phyloP scores from a whole-genome alignment of 495 filamentous ascomycete species.

The Amorphotheca resinae region DNA sequence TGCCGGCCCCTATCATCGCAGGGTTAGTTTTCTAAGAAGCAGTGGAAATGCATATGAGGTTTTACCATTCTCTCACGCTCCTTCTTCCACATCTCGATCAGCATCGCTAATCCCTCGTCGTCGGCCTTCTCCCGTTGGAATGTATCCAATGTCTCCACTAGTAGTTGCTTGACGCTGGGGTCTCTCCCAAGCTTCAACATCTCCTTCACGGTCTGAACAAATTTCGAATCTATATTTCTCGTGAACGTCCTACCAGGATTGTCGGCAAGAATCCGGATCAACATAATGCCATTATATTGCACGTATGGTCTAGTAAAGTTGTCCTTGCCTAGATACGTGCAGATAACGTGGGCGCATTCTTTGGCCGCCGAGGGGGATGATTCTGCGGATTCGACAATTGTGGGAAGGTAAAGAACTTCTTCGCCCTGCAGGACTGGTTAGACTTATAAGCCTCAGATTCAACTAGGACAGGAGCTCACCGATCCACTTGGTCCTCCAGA shows the following conservation, averaged over 20 bases:
- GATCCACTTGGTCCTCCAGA: conserved; percentile 51
- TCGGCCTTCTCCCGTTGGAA: conserved; percentile 54
- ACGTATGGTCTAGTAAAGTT: conserved; percentile 47
- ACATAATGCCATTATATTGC: conserved; percentile 96
- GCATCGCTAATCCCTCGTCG: conserved; percentile 54
- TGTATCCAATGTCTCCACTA: conserved; percentile 70
- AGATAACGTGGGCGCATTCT: conserved; percentile 62
- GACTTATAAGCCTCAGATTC: neutral
- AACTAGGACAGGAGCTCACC: conserved; percentile 30
- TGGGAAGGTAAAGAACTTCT: conserved; percentile 86
- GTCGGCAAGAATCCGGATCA: conserved; percentile 81
- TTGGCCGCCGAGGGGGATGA: conserved; percentile 75
- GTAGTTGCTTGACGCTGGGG: conserved; percentile 64
- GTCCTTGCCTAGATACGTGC: conserved; percentile 66
- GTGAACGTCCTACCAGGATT: conserved; percentile 89
- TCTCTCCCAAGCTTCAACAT: conserved; percentile 61
- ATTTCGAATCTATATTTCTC: conserved; percentile 71
- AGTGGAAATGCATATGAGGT: conserved; percentile 9
- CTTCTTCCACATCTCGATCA: conserved; percentile 80
- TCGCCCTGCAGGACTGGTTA: conserved; percentile 41
- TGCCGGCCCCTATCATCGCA: conserved; percentile 11
- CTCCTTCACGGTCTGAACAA: conserved; percentile 61
- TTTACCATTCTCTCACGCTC: conserved; percentile 56
- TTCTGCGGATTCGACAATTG: conserved; percentile 90
- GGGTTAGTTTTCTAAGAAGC: neutral